Base-by-base conservation (phyloP, 2,329 filamentous ascomycete genomes). In the Zasmidium citrigriseum region DNA sequence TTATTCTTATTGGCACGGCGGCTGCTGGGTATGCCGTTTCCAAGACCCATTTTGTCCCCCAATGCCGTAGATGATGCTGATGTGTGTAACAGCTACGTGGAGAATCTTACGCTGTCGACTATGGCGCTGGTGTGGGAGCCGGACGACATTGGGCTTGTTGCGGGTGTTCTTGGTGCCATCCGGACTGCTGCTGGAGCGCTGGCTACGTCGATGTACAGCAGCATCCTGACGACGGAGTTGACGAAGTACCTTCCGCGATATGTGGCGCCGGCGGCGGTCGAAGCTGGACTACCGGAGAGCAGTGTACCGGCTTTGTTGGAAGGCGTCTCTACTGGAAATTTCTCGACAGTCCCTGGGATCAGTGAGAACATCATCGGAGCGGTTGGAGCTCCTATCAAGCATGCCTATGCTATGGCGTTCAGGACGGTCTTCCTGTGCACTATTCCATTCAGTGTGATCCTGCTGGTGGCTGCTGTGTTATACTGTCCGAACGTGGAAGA, bases 121-220 rank as follows among this genome's bases (percentile, higher is more conserved):
- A 60, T 59, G 52, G 55, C 60, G 3, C 25, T 62, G 23, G 60
- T 62, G 2, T 62, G 60, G 60, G 57, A 62, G 44, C 57, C 60
- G 4, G 60, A 62, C 25, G 60, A 62, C 18, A 62, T 62, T 21
- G 60, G 60, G 0, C 54, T 62, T 16, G 60, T 62, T 0, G 60
- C 60, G 1, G 60, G 60, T 14, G 55, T 62, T 1, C 34, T 62
- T n/a, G 57, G 57, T 9, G 47, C 46, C 2, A 57, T 62, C 41
- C 54, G 60, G 7, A 62, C 57, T 3, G 54, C 57, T 1, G 51
- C 54, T 21, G 60, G 57, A 7, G 60, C 60, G 2, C 25, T 62
- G 21, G 60, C 54, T 2, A 62, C 57, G n/a, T 59, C 57, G 12
- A 62, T 62, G 60, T 60, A 62, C 51, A 60, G 54, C 57, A 58